Evolutionary conservation across 495 filamentous ascomycete genomes (phyloP), one percentile per base, ranked within the genome.

Genomic region (Aspergillus steynii): DNA sequence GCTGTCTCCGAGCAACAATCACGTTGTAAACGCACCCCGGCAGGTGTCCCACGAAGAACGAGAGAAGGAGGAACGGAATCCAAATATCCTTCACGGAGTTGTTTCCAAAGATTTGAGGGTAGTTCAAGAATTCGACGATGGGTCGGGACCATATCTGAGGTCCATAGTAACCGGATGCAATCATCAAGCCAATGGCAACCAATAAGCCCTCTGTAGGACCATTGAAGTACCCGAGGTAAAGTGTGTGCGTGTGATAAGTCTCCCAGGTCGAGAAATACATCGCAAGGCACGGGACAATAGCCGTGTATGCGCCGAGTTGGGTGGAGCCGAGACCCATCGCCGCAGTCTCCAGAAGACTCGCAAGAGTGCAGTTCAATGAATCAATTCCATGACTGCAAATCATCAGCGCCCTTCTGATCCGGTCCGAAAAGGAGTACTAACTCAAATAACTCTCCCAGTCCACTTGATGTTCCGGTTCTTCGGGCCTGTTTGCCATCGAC

Each of bases 191-290:
- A 71, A 92, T 93, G 26, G 92, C 95, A 55, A 98, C 85, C 50
- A 98, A 85, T 31, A 99, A 84, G 34, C 96, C 96, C 75, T 99
- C 95, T 65, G 93, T 99, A 4, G 95, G 95, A 0, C 96, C 96
- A 72, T 99, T 99, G 82, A 98, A 88, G 74, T 96, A 93, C 37
- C 95, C 95, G 4, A 99, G 88, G 71, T 98, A 99, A 2, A 99
- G 80, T 0, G 96, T 98, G 74, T 99, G 95, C 1, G 95, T 97
- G 75, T 99, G 95, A 73, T 96, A 99, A 2, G 95, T 99, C 74
- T 99, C 95, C 95, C 95, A 99, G 7, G 95, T 99, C 5, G 93
- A 97, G 78, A 98, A 97, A 81, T 96, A 98, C 95, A 99, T 99
- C 27, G 95, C 91, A 8, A 99, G 77, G 64, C 92, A 96, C 2